Conservation (phyloP, 2,329 filamentous ascomycete species). For the Apiospora hydei region DNA sequence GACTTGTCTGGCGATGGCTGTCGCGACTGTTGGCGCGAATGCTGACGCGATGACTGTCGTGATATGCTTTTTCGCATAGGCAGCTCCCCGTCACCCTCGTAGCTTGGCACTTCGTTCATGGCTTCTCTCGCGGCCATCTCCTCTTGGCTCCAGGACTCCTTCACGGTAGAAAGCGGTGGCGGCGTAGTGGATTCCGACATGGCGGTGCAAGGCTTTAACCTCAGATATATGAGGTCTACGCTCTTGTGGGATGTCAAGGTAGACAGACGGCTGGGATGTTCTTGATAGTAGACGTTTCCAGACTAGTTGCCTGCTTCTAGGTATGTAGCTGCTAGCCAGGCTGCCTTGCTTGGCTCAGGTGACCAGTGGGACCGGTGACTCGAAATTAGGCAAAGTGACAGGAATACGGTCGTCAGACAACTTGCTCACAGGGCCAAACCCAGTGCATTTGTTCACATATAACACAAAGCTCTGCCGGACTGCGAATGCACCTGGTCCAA, state of each 20-base stretch:
- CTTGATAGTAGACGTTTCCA: neutral
- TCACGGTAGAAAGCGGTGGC: slow-evolving; percentile 9
- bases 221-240: neutral
- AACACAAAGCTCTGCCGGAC: neutral
- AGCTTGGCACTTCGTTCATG: slow-evolving; percentile 18
- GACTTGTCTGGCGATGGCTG: slow-evolving; percentile 19
- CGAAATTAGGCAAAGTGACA: neutral
- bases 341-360: neutral
- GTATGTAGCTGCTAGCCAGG: neutral
- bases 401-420: neutral
- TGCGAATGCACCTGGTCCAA: neutral
- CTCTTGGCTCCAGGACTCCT: slow-evolving; percentile 19
- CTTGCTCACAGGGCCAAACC: neutral
- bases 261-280: neutral
- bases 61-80: neutral
- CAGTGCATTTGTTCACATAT: neutral
- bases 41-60: neutral
- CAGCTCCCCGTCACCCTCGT: slow-evolving; percentile 20
- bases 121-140: slow-evolving; percentile 23
- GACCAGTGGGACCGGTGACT: slow-evolving; percentile 1
- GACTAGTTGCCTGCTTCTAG: neutral
- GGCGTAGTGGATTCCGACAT: slow-evolving; percentile 23
- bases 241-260: neutral
- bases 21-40: neutral
- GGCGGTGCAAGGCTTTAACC: neutral